Percentiles rank a stretch among this genome's conserved stretches.
phyloP scores from a whole-genome alignment of 2,329 filamentous ascomycete genomes.

The Ceratocystis diversiconidia region DNA sequence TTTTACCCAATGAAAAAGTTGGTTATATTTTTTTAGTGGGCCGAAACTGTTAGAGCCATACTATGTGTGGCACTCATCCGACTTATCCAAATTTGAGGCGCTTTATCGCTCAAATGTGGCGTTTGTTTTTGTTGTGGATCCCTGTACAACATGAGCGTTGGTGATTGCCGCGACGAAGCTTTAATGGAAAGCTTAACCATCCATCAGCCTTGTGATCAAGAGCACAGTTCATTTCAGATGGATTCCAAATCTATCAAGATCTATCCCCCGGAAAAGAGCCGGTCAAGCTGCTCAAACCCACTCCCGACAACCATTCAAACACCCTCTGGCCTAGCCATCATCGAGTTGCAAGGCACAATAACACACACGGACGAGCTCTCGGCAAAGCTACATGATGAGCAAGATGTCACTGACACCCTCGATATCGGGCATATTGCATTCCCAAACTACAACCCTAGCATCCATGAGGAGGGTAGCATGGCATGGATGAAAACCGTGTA shows the following conservation, averaged over 20 bases:
- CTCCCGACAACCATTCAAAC: conserved; percentile 77
- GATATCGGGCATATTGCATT: conserved; percentile 63
- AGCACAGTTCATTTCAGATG: background rate
- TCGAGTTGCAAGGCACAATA: conserved; percentile 87
- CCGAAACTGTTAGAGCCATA: background rate
- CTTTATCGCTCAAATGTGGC: background rate
- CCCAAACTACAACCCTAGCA: conserved; percentile 51
- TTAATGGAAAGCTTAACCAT: background rate
- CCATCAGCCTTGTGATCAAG: background rate
- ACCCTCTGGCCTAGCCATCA: conserved; percentile 71
- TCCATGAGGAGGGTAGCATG: conserved; percentile 36
- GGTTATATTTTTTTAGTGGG: background rate
- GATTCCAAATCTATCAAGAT: conserved; percentile 24
- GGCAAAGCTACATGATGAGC: conserved; percentile 21
- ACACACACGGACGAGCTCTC: conserved; percentile 43
- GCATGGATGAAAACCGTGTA: conserved; percentile 86
- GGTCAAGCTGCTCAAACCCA: conserved; percentile 30
- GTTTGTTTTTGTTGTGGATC: background rate
- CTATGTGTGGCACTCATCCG: conserved; percentile 8
- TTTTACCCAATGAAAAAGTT: conserved; percentile 9
- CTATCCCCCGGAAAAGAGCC: conserved; percentile 26
- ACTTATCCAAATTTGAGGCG: too few relatives aligned
- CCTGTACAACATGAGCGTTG: background rate
- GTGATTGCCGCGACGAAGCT: background rate
- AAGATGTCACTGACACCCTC: conserved; percentile 24